These are phyloP conservation scores for Botrytis tulipae DNA, from an alignment of 2,329 filamentous ascomycete species.

Conservation along the genomic window DNA sequence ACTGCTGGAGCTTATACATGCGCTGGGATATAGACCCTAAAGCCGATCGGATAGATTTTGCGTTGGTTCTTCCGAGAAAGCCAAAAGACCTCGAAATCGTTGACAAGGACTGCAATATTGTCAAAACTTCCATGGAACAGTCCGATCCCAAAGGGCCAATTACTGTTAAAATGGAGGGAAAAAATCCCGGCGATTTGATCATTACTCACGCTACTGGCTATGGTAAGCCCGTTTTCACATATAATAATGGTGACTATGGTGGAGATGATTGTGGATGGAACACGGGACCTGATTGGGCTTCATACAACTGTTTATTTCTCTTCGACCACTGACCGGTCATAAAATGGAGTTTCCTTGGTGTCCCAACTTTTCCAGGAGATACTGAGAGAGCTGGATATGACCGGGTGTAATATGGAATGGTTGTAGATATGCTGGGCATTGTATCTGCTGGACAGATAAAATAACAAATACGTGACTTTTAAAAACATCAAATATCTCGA, in stretches of 20 bases:
- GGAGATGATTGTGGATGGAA: background rate
- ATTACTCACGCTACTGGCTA: background rate
- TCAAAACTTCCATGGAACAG: background rate
- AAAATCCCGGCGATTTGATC: background rate
- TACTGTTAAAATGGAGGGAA: background rate
- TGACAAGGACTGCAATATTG: background rate
- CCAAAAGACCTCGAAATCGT: background rate
- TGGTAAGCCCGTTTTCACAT: background rate
- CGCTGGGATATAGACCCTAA: background rate
- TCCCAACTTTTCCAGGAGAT: background rate
- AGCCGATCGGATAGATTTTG: fast-evolving
- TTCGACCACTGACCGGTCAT: background rate
- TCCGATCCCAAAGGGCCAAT: background rate
- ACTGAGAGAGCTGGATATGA: background rate
- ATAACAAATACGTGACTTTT: background rate
- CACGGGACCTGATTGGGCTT: background rate
- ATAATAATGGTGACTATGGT: background rate
- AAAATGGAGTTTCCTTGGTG: background rate
- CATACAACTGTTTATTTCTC: background rate
- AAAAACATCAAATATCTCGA: background rate
- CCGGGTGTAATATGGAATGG: too few relatives aligned
- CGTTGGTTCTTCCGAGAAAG: background rate
- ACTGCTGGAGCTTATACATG: background rate
- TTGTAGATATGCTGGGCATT: background rate
- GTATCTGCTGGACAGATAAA: background rate